A percentile compares a stretch with the other conserved stretches of the same genome.
These are phyloP conservation scores for Tylopilus intermedius DNA, from an alignment of 768 basidiomycete species.

Conservation along the genomic window DNA sequence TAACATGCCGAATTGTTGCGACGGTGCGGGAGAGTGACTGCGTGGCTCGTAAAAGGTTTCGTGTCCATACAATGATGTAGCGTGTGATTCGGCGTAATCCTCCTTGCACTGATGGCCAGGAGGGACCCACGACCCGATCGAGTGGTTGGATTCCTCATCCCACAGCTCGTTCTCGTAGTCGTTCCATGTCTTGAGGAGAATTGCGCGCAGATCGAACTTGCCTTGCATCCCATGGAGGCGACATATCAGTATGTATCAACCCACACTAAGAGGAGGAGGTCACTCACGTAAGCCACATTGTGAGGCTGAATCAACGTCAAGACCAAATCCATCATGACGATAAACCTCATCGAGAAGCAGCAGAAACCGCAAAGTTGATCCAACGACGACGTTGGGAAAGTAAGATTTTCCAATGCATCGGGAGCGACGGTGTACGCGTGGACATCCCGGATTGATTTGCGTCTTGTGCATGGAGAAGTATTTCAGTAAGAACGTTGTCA, in stretches of 20 bases:
- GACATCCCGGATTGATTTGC: too few species aligned
- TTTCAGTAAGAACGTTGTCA: too few species aligned
- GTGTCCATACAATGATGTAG: constrained; percentile 80
- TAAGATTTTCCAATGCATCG: too few species aligned
- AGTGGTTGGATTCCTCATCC: constrained; percentile 96
- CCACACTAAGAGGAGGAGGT: constrained; percentile 10
- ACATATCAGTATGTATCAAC: constrained; percentile 7
- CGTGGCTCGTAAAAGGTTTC: constrained; percentile 82
- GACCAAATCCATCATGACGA: constrained; percentile 94
- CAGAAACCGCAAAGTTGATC: constrained; percentile 95
- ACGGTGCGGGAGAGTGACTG: constrained; percentile 68
- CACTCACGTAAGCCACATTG: constrained; percentile 82
- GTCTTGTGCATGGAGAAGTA: too few species aligned
- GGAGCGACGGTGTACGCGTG: too few species aligned
- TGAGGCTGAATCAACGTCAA: constrained; percentile 83
- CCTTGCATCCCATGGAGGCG: constrained; percentile 74
- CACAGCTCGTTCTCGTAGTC: constrained; percentile 96
- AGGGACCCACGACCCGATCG: constrained; percentile 89
- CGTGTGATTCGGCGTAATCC: constrained; percentile 71
- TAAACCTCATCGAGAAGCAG: constrained; percentile 98
- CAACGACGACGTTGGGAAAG: constrained; percentile 28
- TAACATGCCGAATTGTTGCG: constrained; percentile 48
- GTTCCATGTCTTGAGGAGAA: constrained; percentile 95
- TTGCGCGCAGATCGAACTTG: constrained; percentile 89
- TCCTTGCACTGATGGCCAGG: constrained; percentile 66